Percentiles rank a stretch among this genome's conserved stretches.
Conservation (phyloP, 805 yeast genomes). For the Hanseniaspora occidentalis region DNA sequence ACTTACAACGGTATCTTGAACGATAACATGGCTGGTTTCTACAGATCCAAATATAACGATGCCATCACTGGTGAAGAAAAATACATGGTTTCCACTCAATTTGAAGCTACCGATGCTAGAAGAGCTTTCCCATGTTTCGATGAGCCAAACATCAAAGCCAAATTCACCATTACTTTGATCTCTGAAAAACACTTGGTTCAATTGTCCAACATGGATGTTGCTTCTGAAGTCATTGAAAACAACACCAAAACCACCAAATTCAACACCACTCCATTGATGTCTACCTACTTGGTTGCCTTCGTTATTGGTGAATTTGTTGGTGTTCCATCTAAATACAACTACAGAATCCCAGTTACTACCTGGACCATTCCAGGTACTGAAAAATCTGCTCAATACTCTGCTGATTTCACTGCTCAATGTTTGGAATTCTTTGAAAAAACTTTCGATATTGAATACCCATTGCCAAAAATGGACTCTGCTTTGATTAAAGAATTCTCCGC, state of each 20-base stretch:
- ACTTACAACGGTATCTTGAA: slow-evolving; percentile 52
- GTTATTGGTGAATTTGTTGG: slow-evolving; percentile 57
- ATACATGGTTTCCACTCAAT: slow-evolving; percentile 72
- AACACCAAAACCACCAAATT: slow-evolving; percentile 45
- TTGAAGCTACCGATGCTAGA: slow-evolving; percentile 80
- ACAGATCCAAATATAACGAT: slow-evolving; percentile 50
- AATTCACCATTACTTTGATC: slow-evolving; percentile 51
- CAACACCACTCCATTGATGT: slow-evolving; percentile 71
- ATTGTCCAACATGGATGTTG: slow-evolving; percentile 59
- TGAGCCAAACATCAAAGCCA: slow-evolving; percentile 71
- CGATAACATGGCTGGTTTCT: slow-evolving; percentile 75
- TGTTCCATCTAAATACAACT: slow-evolving; percentile 35
- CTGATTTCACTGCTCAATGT: slow-evolving; percentile 63
- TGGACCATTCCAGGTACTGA: slow-evolving; percentile 72
- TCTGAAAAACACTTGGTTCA: slow-evolving; percentile 44
- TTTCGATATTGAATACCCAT: slow-evolving; percentile 64
- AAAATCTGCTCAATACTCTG: slow-evolving; percentile 58
- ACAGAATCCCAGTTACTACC: slow-evolving; percentile 66
- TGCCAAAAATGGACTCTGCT: slow-evolving; percentile 72
- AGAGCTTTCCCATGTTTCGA: slow-evolving; percentile 82
- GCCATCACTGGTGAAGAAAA: slow-evolving; percentile 49
- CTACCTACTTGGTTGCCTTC: slow-evolving; percentile 77
- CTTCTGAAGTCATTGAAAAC: slow-evolving; percentile 26
- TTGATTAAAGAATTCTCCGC: slow-evolving; percentile 77
- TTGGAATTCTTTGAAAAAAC: slow-evolving; percentile 59